phyloP scores from a whole-genome alignment of 139 green algal genomes.

The Volvox reticuliferus region DNA sequence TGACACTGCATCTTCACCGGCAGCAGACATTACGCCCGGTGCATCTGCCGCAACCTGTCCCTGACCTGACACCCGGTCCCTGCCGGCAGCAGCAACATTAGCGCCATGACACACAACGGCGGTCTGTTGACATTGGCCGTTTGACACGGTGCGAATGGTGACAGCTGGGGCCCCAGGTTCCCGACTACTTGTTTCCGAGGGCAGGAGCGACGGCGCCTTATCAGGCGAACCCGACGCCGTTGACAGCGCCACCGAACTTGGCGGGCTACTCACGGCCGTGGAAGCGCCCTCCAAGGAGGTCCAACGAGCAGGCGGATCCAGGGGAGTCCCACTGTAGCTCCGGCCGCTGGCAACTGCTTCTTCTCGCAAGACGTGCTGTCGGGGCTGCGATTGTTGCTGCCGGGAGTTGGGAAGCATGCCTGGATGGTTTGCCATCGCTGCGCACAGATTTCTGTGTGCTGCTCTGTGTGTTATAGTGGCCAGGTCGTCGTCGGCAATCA shows the following conservation, averaged over 20 bases:
- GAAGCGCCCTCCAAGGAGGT: neutral
- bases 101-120: neutral
- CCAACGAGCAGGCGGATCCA: neutral
- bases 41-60: no score
- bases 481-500: neutral
- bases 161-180: neutral
- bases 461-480: neutral
- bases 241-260: slow-evolving; percentile 18
- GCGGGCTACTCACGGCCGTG: slow-evolving; percentile 30
- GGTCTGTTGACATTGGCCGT: neutral
- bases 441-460: no score
- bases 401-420: no score
- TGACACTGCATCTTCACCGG: no score
- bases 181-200: neutral
- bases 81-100: neutral
- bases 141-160: neutral
- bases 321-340: neutral
- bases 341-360: no score
- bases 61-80: no score
- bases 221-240: neutral
- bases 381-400: no score
- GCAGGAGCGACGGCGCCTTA: neutral
- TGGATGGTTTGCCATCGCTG: no score
- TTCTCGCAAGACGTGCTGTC: no score
- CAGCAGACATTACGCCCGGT: no score